Evolutionary conservation across 768 basidiomycete genomes (phyloP), one percentile per base, ranked within the genome.

Genomic region (Pulveroboletus sp.): DNA sequence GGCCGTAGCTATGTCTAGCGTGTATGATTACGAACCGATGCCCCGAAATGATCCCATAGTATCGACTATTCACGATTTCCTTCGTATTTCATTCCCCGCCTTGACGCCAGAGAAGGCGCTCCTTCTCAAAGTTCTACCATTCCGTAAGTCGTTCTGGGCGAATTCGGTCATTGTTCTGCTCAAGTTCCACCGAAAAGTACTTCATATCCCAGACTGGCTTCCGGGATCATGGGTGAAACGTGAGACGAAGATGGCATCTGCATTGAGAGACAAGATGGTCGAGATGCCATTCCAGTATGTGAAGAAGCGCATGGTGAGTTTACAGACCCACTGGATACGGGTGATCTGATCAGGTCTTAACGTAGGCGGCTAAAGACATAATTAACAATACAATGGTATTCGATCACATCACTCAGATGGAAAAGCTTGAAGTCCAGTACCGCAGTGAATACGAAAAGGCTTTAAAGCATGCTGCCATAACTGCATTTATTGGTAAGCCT

Each of bases 181-280:
- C 17, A 19, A 6, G 2, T 39, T 2, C 11, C 17, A 7, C 13
- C 21, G 19, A 2, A 12, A 35, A 55, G 58, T 60, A 24, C 33
- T 33, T 9, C 13, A 33, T 34, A 10, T 51, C 6, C 51, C 52
- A 56, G 66, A 59, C n/a, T 75, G 74, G 72, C 53, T 72, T 40
- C 74, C 75, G 8, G 70, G 72, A 3, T 69, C 71, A 8, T 50
- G 49, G 7, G 64, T 73, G 52, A 69, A 71, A 56, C 59, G 58
- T 29, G 58, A 63, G 17, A 72, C 71, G 13, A 45, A 5, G 19
- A 20, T n/a, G 2, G 56, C 49, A 1, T 20, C 13, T 11, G 19
- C 35, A 8, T 20, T 16, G 40, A 36, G 40, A 19, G 36, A 29
- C 7, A 35, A 6, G 27, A 35, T 32, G 47, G 50, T 32, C 52